These are phyloP conservation scores for Cordia subcordata DNA, from an alignment of 257 asterid genomes.

Conservation along the genomic window DNA sequence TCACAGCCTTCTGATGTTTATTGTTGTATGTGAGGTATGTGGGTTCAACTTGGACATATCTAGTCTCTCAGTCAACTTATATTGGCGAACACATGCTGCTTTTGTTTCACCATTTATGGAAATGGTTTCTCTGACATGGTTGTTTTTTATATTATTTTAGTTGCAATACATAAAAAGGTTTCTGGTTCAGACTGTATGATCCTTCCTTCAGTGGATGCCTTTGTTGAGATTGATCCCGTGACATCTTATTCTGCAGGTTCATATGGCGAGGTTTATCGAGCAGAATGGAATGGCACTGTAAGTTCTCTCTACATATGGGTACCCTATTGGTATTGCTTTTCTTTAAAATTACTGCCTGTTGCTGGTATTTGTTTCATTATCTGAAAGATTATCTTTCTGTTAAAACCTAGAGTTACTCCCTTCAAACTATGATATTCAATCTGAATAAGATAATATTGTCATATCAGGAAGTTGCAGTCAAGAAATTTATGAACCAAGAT, in stretches of 20 bases:
- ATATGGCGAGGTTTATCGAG: constrained; percentile 90
- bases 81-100: too few species aligned
- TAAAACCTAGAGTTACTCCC: background rate
- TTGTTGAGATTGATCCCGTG: background rate
- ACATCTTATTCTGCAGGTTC: constrained; percentile 30
- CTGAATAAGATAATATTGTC: constrained; percentile 5
- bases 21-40: too few species aligned
- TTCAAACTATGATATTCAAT: background rate
- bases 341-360: background rate
- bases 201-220: background rate
- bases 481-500: constrained; percentile 94
- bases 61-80: too few species aligned
- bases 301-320: constrained; percentile 16
- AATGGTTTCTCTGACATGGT: too few species aligned
- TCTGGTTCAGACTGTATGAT: too few species aligned
- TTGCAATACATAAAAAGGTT: too few species aligned
- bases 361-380: background rate
- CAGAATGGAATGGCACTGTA: constrained; percentile 97
- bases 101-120: too few species aligned
- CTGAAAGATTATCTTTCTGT: too few species aligned
- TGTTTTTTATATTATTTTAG: too few species aligned
- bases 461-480: constrained; percentile 95
- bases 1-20: too few species aligned
- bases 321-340: background rate
- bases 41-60: too few species aligned